phyloP scores from a whole-genome alignment of 2,329 filamentous ascomycete genomes.

The Incumbomyces lentus region DNA sequence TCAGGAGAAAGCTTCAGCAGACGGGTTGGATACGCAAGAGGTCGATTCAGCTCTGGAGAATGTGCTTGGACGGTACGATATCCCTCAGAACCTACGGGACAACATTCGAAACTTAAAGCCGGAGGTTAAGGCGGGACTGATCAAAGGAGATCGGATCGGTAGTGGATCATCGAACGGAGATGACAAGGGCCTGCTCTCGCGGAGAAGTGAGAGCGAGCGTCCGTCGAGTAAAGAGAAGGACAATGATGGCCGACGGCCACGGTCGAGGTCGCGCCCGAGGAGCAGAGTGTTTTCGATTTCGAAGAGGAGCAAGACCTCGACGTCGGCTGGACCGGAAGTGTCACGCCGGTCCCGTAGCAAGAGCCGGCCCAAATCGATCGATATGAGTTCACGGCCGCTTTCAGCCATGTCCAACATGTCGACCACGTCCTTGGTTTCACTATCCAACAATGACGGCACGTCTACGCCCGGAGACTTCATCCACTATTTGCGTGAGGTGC shows the following conservation, averaged over 20 bases:
- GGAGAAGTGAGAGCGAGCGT: constrained; percentile 35
- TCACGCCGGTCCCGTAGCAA: constrained; percentile 19
- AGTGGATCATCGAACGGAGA: constrained; percentile 37
- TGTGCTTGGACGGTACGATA: constrained; percentile 73
- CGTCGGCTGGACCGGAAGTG: constrained; percentile 61
- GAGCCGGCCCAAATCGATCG: constrained; percentile 58
- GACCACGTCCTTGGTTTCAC: constrained; percentile 42
- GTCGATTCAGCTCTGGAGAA: constrained; percentile 20
- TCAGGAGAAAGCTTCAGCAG: neutral
- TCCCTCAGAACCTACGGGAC: constrained; percentile 84
- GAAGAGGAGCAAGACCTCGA: constrained; percentile 53
- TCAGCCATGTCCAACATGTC: constrained; percentile 48
- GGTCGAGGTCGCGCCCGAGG: constrained; percentile 43
- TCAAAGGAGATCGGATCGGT: constrained; percentile 75
- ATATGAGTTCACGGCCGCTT: constrained; percentile 45
- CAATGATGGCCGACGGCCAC: constrained; percentile 35
- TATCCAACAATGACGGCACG: constrained; percentile 56
- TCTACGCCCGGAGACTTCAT: constrained; percentile 77
- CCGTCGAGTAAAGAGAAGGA: constrained; percentile 29
- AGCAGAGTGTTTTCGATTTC: constrained; percentile 72
- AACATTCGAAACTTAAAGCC: constrained; percentile 86
- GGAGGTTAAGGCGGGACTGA: constrained; percentile 91
- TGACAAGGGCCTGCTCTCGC: constrained; percentile 19
- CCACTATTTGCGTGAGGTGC: constrained; percentile 67
- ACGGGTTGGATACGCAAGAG: constrained; percentile 17